Conservation (phyloP, 2,329 filamentous ascomycete genomes). For the Cercospora brassicicola region DNA sequence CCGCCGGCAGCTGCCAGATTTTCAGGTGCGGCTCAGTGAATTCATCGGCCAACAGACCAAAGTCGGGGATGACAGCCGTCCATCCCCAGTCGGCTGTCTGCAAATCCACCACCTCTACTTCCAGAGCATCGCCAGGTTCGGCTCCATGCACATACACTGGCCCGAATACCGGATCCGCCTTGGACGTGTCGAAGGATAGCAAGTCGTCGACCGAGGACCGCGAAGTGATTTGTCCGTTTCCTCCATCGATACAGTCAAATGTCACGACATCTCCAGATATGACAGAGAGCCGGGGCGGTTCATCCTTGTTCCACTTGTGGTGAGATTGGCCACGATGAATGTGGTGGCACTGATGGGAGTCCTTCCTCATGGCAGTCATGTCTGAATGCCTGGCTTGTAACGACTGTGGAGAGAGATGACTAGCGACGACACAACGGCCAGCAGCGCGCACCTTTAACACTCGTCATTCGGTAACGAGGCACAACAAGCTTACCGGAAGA, state of each 20-base stretch:
- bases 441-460: not conserved
- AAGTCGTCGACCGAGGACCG: constrained; percentile 20
- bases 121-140: constrained; percentile 26
- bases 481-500: constrained; percentile 10
- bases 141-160: constrained; percentile 26
- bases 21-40: constrained; percentile 25
- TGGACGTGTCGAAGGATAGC: constrained; percentile 17
- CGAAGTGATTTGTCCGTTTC: constrained; percentile 25
- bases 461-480: constrained; percentile 8
- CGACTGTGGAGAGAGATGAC: not conserved
- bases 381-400: not conserved
- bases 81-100: constrained; percentile 25
- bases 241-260: constrained; percentile 27
- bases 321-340: constrained; percentile 27
- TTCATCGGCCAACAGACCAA: constrained; percentile 23
- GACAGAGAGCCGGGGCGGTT: constrained; percentile 22
- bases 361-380: constrained; percentile 13
- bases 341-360: constrained; percentile 20
- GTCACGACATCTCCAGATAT: constrained; percentile 24
- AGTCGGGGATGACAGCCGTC: constrained; percentile 26
- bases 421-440: not conserved
- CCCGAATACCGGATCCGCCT: constrained; percentile 27
- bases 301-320: constrained; percentile 22
- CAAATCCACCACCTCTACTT: constrained; percentile 25
- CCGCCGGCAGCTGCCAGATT: constrained; percentile 21